These are phyloP conservation scores for Camelina neglecta DNA, from an alignment of 345 rosid species.

Conservation along the genomic window DNA sequence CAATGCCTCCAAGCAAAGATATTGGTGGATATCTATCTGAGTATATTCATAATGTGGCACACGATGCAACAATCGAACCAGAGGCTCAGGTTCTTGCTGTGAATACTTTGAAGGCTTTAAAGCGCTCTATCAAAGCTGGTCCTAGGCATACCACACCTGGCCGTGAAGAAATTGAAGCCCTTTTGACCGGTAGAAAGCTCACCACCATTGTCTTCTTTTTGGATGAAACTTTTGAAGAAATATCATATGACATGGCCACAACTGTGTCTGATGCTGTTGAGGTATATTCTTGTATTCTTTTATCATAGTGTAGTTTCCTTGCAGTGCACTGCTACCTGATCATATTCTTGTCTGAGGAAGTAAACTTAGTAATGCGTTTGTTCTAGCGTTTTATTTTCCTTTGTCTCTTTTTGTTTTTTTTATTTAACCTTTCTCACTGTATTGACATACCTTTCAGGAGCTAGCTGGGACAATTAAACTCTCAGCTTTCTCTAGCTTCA, in stretches of 20 bases:
- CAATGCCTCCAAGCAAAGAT: conserved; percentile 99
- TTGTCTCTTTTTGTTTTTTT: conserved; percentile 16
- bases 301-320: background rate
- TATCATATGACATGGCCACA: conserved; percentile 93
- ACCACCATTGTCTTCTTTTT: conserved; percentile 94
- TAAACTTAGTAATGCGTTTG: background rate
- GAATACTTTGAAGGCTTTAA: conserved; percentile 84
- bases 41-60: conserved; percentile 83
- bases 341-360: background rate
- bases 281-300: conserved; percentile 52
- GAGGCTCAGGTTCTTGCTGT: conserved; percentile 82
- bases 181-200: conserved; percentile 80
- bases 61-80: conserved; percentile 65
- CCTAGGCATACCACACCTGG: conserved; percentile 88
- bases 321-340: conserved; percentile 19
- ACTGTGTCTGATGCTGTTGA: conserved; percentile 96
- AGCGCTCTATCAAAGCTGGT: conserved; percentile 94
- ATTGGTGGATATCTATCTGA: conserved; percentile 91
- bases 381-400: conserved; percentile 13
- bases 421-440: conserved; percentile 17
- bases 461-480: conserved; percentile 93
- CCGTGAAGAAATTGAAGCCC: conserved; percentile 96
- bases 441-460: conserved; percentile 59
- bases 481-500: conserved; percentile 90
- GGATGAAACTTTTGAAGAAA: conserved; percentile 99